A percentile compares a stretch with the other conserved stretches of the same genome.
phyloP scores from a whole-genome alignment of 2,329 filamentous ascomycete species.

The Fusarium sp. region DNA sequence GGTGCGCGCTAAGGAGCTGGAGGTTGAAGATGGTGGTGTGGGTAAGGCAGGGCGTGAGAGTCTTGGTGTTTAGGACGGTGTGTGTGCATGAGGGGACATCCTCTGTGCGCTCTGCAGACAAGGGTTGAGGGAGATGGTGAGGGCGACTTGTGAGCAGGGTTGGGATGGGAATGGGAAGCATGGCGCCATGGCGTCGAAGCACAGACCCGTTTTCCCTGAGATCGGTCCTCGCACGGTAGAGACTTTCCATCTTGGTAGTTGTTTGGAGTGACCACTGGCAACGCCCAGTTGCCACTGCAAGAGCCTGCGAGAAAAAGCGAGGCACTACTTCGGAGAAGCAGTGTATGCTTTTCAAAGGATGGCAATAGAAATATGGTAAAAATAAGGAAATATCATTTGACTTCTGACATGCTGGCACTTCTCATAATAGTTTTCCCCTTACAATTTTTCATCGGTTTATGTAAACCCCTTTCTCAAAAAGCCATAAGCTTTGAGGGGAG shows the following conservation, averaged over 20 bases:
- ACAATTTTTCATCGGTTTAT: neutral
- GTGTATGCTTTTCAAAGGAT: neutral
- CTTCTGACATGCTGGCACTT: neutral
- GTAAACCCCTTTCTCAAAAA: neutral
- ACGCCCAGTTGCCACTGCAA: neutral
- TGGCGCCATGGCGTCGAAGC: conserved; percentile 16
- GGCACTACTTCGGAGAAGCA: neutral
- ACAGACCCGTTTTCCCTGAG: conserved; percentile 3
- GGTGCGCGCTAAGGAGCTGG: neutral
- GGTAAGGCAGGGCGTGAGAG: conserved; percentile 6
- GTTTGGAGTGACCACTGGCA: neutral
- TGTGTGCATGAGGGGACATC: neutral
- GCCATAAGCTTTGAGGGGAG: neutral
- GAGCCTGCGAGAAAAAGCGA: neutral
- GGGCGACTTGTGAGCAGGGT: neutral
- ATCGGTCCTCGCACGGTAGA: conserved; percentile 9
- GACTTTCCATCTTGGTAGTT: conserved; percentile 12
- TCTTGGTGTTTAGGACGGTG: conserved; percentile 6
- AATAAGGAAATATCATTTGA: neutral
- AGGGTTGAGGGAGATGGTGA: conserved; percentile 5
- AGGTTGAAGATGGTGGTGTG: conserved; percentile 18
- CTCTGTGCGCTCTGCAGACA: neutral
- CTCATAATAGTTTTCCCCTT: neutral
- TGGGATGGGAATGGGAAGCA: conserved; percentile 13
- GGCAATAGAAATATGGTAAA: neutral